A percentile compares a stretch with the other conserved stretches of the same genome.
phyloP scores from a whole-genome alignment of 192 early-diverging fungal species.

The Backusella sp. region DNA sequence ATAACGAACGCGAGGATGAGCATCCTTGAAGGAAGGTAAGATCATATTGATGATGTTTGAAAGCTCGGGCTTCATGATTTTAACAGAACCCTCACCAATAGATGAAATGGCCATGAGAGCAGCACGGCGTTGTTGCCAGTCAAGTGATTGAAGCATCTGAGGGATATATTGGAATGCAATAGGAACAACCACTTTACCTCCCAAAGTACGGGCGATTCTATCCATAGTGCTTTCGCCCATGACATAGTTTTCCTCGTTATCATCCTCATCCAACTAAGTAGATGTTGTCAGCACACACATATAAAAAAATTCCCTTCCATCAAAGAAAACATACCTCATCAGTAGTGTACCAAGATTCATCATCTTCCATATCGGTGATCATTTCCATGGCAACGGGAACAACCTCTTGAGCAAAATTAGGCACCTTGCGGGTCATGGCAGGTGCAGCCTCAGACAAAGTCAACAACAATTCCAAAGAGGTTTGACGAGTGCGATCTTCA shows the following conservation, averaged over 20 bases:
- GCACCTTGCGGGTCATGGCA: slow-evolving; percentile 87
- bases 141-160: slow-evolving; percentile 75
- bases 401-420: slow-evolving; percentile 72
- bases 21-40: slow-evolving; percentile 77
- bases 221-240: slow-evolving; percentile 97
- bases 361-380: slow-evolving; percentile 93
- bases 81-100: slow-evolving; percentile 96
- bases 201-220: slow-evolving; percentile 80
- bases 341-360: slow-evolving; percentile 84
- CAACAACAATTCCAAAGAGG: slow-evolving; percentile 88
- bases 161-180: slow-evolving; percentile 88
- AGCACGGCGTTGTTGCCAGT: slow-evolving; percentile 92
- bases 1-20: slow-evolving; percentile 93
- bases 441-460: slow-evolving; percentile 89
- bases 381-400: slow-evolving; percentile 91
- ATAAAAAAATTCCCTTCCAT: background rate
- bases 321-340: slow-evolving; percentile 55
- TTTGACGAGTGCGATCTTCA: slow-evolving; percentile 83
- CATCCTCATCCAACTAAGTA: slow-evolving; percentile 78
- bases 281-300: background rate
- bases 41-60: slow-evolving; percentile 82
- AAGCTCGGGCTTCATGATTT: slow-evolving; percentile 91
- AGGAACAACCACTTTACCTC: slow-evolving; percentile 89
- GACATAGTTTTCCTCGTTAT: slow-evolving; percentile 85
- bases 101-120: slow-evolving; percentile 93